These are phyloP conservation scores for Neofusicoccum sp. DNA, from an alignment of 2,329 filamentous ascomycete species.

Conservation along the genomic window DNA sequence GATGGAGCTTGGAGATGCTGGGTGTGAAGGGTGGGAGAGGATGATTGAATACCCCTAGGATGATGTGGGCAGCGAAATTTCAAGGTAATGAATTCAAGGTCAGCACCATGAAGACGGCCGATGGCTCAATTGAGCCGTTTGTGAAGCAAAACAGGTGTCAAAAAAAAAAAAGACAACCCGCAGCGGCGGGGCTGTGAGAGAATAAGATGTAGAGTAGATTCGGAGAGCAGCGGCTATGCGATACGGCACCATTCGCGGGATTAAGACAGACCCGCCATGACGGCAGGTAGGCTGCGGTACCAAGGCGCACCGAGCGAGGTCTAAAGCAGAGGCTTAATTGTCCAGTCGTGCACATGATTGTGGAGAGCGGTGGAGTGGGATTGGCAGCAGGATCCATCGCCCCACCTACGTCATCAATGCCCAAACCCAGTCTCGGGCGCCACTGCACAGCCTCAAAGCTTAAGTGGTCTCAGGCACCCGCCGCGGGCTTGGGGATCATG, in stretches of 20 bases:
- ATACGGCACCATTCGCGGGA: too few relatives aligned
- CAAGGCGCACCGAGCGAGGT: too few relatives aligned
- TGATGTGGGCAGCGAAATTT: background rate
- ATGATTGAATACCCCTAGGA: background rate
- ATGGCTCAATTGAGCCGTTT: background rate
- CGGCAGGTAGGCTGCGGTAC: too few relatives aligned
- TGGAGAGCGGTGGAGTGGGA: too few relatives aligned
- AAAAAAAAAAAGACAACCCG: background rate
- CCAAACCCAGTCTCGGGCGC: background rate
- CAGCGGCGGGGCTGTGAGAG: background rate
- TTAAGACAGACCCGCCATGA: too few relatives aligned
- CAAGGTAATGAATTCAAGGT: background rate
- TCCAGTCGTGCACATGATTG: too few relatives aligned
- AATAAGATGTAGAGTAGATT: background rate
- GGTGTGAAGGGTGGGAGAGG: too few relatives aligned
- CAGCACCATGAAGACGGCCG: background rate
- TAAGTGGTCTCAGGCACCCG: background rate
- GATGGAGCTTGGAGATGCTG: too few relatives aligned
- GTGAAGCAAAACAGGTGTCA: background rate
- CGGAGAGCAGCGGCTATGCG: background rate
- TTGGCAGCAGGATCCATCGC: background rate
- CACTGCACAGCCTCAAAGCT: constrained; percentile 7
- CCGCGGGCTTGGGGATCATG: background rate
- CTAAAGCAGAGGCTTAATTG: too few relatives aligned
- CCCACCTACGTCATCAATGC: background rate